phyloP scores from a whole-genome alignment of 1,284 basidiomycete species.

The Leccinum fuscescens region DNA sequence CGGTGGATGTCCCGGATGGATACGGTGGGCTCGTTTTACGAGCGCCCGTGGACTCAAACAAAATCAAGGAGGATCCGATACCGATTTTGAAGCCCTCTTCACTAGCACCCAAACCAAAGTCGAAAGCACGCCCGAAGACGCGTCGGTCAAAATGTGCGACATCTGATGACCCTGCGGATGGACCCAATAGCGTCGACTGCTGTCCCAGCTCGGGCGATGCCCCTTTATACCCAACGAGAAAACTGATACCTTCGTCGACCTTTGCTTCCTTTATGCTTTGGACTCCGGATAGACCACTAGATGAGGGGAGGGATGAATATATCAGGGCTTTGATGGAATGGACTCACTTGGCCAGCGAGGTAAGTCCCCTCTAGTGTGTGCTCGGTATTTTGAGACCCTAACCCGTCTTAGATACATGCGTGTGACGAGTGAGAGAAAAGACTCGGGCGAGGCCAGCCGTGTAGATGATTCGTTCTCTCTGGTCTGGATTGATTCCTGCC shows the following conservation, averaged over 20 bases:
- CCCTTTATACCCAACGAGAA: slow-evolving; percentile 27
- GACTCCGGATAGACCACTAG: slow-evolving; percentile 68
- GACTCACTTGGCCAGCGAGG: slow-evolving; percentile 57
- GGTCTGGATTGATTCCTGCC: not conserved
- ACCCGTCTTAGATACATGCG: slow-evolving; percentile 25
- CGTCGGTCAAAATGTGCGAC: slow-evolving; percentile 4
- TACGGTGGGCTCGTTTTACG: slow-evolving; percentile 65
- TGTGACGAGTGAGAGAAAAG: slow-evolving; percentile 18
- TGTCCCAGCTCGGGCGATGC: slow-evolving; percentile 17
- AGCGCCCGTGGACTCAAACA: slow-evolving; percentile 27
- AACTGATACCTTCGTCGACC: slow-evolving; percentile 45
- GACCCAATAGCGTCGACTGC: slow-evolving; percentile 28
- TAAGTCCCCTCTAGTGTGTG: slow-evolving; percentile 31
- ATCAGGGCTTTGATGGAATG: slow-evolving; percentile 63
- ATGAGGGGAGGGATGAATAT: slow-evolving; percentile 69
- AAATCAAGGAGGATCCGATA: slow-evolving; percentile 16
- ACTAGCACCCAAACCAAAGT: slow-evolving; percentile 4
- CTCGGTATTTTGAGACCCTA: slow-evolving; percentile 1
- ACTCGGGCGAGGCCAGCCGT: not conserved
- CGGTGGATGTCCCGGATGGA: slow-evolving; percentile 58
- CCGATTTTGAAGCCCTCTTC: slow-evolving; percentile 3
- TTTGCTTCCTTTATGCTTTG: slow-evolving; percentile 69
- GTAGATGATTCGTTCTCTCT: not conserved
- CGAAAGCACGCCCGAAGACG: slow-evolving; percentile 10
- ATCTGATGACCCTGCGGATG: slow-evolving; percentile 12